A percentile compares a stretch with the other conserved stretches of the same genome.
phyloP scores from a whole-genome alignment of 106 monocot species.

The Dioscorea zingiberensis region DNA sequence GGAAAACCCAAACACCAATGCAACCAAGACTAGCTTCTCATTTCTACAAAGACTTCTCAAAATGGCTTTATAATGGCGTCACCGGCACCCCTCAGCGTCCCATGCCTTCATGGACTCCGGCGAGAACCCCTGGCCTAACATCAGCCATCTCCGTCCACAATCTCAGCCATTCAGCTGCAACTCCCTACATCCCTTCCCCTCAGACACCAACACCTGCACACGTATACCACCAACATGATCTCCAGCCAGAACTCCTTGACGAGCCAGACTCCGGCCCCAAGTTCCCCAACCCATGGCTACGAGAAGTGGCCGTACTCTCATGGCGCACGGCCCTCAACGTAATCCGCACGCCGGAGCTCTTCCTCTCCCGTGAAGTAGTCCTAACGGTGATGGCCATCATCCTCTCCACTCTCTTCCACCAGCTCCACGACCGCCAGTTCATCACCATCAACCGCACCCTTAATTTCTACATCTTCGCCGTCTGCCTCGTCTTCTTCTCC shows the following conservation, averaged over 20 bases:
- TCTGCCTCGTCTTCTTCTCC: conserved; percentile 47
- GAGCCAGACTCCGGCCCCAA: conserved; percentile 9
- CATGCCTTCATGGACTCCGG: conserved; percentile 29
- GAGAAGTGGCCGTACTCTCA: conserved; percentile 24
- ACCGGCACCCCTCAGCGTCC: conserved; percentile 27
- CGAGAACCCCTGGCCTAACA: conserved; percentile 22
- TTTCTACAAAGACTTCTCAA: conserved; percentile 47
- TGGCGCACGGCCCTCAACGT: conserved; percentile 29
- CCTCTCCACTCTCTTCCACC: conserved; percentile 35
- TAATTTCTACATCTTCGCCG: conserved; percentile 49
- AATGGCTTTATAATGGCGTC: conserved; percentile 40
- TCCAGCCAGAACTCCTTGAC: background rate
- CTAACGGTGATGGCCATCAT: conserved; percentile 39
- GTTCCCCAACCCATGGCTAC: conserved; percentile 30
- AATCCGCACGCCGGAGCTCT: conserved; percentile 40
- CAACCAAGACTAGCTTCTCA: conserved; percentile 35
- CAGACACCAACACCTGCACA: background rate
- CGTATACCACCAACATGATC: background rate
- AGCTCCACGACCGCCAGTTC: conserved; percentile 2
- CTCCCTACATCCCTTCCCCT: background rate
- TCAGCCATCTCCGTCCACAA: conserved; percentile 4
- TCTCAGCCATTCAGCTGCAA: background rate
- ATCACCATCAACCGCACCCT: conserved; percentile 26
- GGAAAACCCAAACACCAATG: conserved; percentile 20
- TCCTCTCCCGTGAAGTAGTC: conserved; percentile 43